Evolutionary conservation across 306 rosid species (phyloP).

Genomic region (Potentilla sterilis): DNA sequence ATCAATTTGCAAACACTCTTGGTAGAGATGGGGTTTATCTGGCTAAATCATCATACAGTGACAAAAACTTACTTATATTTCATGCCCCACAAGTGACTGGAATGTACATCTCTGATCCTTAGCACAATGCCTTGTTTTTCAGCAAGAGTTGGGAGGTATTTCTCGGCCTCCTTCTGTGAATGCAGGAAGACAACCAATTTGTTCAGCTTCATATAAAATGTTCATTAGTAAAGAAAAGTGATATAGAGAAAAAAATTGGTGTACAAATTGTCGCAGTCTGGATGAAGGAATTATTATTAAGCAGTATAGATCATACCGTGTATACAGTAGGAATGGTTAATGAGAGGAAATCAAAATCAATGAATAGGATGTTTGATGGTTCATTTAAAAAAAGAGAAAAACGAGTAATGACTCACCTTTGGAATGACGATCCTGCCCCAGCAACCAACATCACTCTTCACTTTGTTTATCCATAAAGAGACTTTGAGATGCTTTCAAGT

Average conservation of each 20-base stretch:
- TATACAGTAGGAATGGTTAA: neutral
- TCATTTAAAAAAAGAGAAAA: neutral
- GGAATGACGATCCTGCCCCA: constrained; percentile 67
- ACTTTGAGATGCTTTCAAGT: neutral
- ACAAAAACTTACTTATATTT: constrained; percentile 51
- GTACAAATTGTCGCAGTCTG: neutral
- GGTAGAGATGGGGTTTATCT: neutral
- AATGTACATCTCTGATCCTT: constrained; percentile 45
- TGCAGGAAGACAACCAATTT: neutral
- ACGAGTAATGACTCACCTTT: constrained; percentile 43
- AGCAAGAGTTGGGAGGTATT: constrained; percentile 44
- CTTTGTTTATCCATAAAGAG: neutral
- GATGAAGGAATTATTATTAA: neutral
- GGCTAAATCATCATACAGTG: neutral
- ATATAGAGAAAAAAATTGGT: neutral
- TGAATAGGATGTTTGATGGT: neutral
- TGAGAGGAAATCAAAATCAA: neutral
- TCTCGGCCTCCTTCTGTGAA: constrained; percentile 60
- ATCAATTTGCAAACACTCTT: constrained; percentile 1
- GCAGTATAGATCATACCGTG: neutral
- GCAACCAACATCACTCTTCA: constrained; percentile 46
- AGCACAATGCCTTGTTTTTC: constrained; percentile 46
- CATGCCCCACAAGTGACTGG: constrained; percentile 40
- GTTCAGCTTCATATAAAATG: neutral
- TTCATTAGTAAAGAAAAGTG: neutral